phyloP scores from a whole-genome alignment of 345 rosid species.

The Citrus sp. region DNA sequence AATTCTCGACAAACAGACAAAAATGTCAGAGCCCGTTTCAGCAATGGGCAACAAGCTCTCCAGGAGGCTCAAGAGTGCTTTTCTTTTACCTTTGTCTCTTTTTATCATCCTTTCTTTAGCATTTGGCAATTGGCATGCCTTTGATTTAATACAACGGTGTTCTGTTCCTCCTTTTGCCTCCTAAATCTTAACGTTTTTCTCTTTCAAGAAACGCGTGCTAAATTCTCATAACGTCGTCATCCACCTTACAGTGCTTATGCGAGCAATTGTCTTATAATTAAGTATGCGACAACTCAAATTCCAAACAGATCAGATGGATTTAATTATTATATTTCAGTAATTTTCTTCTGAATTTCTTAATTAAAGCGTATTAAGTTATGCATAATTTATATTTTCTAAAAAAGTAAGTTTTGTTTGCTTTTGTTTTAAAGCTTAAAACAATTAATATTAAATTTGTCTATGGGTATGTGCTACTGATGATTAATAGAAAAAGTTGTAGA shows the following conservation, averaged over 20 bases:
- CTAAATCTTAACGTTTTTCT: constrained; percentile 14
- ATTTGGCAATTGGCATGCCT: constrained; percentile 8
- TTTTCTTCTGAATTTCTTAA: background rate
- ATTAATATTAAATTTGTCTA: background rate
- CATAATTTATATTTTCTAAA: background rate
- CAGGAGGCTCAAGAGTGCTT: constrained; percentile 25
- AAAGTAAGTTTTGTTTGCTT: constrained; percentile 29
- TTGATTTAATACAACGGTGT: constrained; percentile 30
- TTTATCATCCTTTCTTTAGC: constrained; percentile 8
- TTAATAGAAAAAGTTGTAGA: constrained; percentile 4
- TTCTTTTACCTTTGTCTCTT: background rate
- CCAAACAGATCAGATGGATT: constrained; percentile 14
- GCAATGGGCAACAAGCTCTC: constrained; percentile 28
- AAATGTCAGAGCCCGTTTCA: constrained; percentile 30
- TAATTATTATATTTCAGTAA: background rate
- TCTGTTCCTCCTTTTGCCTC: constrained; percentile 19
- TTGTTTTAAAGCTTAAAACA: background rate
- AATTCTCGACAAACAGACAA: constrained; percentile 52
- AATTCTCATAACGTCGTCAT: constrained; percentile 40
- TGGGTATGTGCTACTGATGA: constrained; percentile 4
- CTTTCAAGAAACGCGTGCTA: constrained; percentile 42
- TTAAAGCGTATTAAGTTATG: background rate
- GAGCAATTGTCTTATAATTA: background rate
- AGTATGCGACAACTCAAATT: background rate
- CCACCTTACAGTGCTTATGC: constrained; percentile 1